phyloP scores from a whole-genome alignment of 306 rosid genomes.

The Ormosia emarginata region DNA sequence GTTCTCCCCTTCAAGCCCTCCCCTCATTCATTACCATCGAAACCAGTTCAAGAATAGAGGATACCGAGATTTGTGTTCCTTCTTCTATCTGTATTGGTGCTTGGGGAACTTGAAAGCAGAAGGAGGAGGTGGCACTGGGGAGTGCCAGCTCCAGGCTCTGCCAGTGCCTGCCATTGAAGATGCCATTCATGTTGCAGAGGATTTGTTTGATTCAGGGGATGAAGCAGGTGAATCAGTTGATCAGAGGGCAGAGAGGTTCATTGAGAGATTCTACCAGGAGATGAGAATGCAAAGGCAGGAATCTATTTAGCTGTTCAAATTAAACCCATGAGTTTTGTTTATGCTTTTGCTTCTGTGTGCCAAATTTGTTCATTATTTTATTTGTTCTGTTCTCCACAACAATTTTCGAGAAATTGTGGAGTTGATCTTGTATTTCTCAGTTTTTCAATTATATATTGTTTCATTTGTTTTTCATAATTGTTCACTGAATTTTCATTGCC shows the following conservation, averaged over 20 bases:
- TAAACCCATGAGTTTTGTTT: background rate
- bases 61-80: conserved; percentile 25
- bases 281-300: conserved; percentile 58
- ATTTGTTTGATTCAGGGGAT: conserved; percentile 31
- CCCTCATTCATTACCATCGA: conserved; percentile 33
- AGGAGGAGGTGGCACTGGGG: conserved; percentile 4
- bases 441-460: background rate
- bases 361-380: background rate
- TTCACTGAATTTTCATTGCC: too few relatives aligned
- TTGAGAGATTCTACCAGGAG: conserved; percentile 56
- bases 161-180: conserved; percentile 16
- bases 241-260: conserved; percentile 63
- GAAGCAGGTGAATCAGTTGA: conserved; percentile 58
- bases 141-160: conserved; percentile 29
- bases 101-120: conserved; percentile 28
- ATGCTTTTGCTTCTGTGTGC: background rate
- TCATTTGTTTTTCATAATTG: background rate
- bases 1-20: conserved; percentile 55
- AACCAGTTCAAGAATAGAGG: conserved; percentile 16
- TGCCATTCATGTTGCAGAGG: background rate
- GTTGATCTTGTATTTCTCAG: background rate
- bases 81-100: conserved; percentile 45
- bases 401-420: conserved; percentile 29
- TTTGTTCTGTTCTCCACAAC: conserved; percentile 15
- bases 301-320: conserved; percentile 21